Conservation (phyloP, 78 protist species). For the Dictyostelium brefeldianum region DNA sequence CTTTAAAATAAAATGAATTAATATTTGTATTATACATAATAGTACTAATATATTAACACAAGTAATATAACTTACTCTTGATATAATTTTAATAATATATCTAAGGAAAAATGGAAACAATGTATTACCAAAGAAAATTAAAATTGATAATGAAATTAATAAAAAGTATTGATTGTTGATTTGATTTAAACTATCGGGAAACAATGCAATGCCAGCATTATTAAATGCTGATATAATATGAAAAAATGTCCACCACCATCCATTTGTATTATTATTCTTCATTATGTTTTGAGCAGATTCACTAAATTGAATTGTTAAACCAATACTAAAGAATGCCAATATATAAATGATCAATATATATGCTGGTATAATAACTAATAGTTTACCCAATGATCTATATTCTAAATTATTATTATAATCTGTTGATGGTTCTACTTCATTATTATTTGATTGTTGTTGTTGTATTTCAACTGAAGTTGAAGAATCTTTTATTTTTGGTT, state of each 20-base stretch:
- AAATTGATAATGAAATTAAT: conserved; percentile 1
- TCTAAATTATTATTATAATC: conserved; percentile 31
- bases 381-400: conserved; percentile 74
- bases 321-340: conserved; percentile 31
- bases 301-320: background rate
- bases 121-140: conserved; percentile 66
- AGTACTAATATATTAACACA: background rate
- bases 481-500: background rate
- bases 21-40: background rate
- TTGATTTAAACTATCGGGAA: conserved; percentile 58
- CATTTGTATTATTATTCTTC: background rate
- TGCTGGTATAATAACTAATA: conserved; percentile 48
- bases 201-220: conserved; percentile 59
- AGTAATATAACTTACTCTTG: conserved; percentile 28
- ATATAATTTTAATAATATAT: background rate
- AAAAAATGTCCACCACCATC: conserved; percentile 67
- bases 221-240: conserved; percentile 73
- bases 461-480: background rate
- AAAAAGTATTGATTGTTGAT: background rate
- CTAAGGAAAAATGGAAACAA: conserved; percentile 64
- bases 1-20: background rate
- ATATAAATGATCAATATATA: background rate
- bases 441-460: background rate
- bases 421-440: background rate
- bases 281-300: background rate